Base-by-base conservation (phyloP, 2,329 filamentous ascomycete genomes). In the Parafenestella ontariensis region DNA sequence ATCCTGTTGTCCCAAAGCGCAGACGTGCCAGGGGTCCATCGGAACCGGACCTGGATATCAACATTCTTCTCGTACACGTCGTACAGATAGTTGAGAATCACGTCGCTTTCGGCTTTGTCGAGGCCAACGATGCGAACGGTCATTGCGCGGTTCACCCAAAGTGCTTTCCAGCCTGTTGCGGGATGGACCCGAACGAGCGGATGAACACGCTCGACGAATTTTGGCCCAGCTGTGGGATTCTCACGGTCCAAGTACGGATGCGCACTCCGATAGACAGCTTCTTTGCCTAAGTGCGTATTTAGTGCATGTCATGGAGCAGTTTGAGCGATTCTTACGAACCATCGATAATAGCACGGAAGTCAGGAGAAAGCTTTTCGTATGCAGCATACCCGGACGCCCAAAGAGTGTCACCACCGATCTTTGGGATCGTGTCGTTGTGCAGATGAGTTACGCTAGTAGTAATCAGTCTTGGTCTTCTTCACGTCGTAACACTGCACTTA, bases 1-100 rank as follows among this genome's bases (percentile, higher is more conserved):
- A 90, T 88, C 79, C 86, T 79, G 63, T 91, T 91, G 65, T 91
- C 88, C 88, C 88, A 91, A 3, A 91, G 74, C 0, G 86, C 89
- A 46, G 84, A 87, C 0, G 87, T 89, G 23, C 81, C 75, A 0
- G 86, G 84, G 0, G 85, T 89, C 89, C 89, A 91, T 66, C 82
- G 85, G 77, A 90, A 91, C 0, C 88, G 82, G 5, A 90, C 81
- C 70, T 91, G 88, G 48, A 90, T 90, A 65, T 91, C 89, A 3
- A 88, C 80, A 52, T 88, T 89, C 58, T 79, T 80, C 75, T 91
- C 88, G 68, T 86, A 90, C 0, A 90, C 87, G 68, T 89, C 81
- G 58, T 80, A 90, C 29, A 91, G 72, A 54, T 90, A 90, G 24
- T 82, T 81, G 9, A 91, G 76, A 13, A 91, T 87, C 0, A 85